Percentiles rank a stretch among this genome's conserved stretches.
Conservation (phyloP, 176 grass and related monocot genomes). For the Rhynchospora tenuis region DNA sequence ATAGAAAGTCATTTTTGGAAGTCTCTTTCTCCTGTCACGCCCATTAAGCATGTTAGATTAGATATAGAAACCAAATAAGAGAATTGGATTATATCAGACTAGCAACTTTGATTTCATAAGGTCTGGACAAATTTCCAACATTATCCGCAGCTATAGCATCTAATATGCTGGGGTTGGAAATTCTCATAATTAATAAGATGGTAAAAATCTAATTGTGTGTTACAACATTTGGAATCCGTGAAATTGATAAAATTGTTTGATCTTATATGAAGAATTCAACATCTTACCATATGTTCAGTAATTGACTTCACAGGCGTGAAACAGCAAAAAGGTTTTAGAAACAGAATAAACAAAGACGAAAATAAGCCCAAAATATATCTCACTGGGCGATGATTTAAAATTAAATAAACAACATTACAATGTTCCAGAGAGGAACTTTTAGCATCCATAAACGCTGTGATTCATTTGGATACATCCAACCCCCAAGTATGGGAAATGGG, state of each 20-base stretch:
- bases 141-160: background rate
- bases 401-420: background rate
- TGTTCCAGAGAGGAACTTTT: background rate
- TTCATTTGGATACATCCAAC: background rate
- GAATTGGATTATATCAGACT: background rate
- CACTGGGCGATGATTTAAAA: background rate
- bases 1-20: background rate
- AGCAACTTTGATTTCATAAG: background rate
- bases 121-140: background rate
- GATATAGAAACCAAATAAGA: background rate
- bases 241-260: background rate
- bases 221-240: background rate
- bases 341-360: background rate
- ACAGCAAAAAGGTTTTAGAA: background rate
- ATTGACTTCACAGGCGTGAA: background rate
- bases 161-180: background rate
- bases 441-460: background rate
- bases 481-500: background rate
- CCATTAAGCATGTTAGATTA: background rate
- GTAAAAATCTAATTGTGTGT: background rate
- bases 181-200: background rate
- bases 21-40: too few relatives aligned
- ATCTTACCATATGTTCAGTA: background rate
- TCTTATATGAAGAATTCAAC: background rate
- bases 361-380: background rate